Percentiles rank a stretch among this genome's conserved stretches.
Conservation (phyloP, 2,329 filamentous ascomycete species). For the Colletotrichum chrysophilum region DNA sequence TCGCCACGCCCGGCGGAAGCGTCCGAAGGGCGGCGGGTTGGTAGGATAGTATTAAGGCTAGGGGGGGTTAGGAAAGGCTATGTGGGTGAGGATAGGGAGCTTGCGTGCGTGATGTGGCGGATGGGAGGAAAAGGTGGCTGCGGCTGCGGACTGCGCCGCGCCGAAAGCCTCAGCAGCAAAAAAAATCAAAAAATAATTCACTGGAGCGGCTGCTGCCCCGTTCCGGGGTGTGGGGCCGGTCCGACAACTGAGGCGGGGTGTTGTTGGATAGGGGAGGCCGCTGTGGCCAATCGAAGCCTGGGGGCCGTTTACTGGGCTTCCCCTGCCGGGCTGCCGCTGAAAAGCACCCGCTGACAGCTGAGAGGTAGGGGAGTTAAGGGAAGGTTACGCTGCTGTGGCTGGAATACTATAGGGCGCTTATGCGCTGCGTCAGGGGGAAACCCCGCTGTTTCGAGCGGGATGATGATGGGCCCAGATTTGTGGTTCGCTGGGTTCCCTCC, state of each 20-base stretch:
- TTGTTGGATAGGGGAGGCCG: background rate
- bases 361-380: background rate
- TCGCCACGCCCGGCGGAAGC: conserved; percentile 1
- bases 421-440: background rate
- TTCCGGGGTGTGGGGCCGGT: conserved; percentile 1
- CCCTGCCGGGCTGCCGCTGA: background rate
- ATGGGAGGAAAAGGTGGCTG: background rate
- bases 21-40: background rate
- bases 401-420: background rate
- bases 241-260: background rate
- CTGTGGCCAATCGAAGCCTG: background rate
- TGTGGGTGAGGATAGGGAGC: background rate
- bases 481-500: background rate
- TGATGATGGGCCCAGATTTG: background rate
- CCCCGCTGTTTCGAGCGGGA: background rate
- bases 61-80: background rate
- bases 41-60: background rate
- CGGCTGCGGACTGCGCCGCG: background rate
- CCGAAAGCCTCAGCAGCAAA: background rate
- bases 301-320: background rate
- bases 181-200: background rate
- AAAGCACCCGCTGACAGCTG: background rate
- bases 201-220: background rate
- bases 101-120: conserved; percentile 14
- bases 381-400: background rate